Evolutionary conservation across 108 stramenopile species (phyloP), one percentile per base, ranked within the genome.

Genomic region (Epipyxis sp.): DNA sequence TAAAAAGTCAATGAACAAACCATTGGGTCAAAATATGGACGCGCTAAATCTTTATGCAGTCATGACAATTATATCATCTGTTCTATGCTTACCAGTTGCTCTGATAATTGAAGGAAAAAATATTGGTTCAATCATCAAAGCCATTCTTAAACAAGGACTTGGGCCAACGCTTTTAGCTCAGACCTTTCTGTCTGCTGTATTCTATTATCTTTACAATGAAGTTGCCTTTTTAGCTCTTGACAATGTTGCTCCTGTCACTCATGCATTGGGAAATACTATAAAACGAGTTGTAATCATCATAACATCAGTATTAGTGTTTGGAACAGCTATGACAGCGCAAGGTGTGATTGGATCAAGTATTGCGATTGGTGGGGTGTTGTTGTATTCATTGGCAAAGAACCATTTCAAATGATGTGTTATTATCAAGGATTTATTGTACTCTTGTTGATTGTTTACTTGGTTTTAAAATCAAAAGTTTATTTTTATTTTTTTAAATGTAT

Each of bases 191-290:
- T 86, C 90, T 39, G 95, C 94, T 59, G 90, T 96, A 69, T 93
- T 92, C 30, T 98, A 96, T 91, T 98, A 98, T 83, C 91, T 94
- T n/a, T 97, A 97, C 92, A 97, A 97, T 78, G 97, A 97, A 84
- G 97, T 97, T 30, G 97, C 97, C 57, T 97, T 96, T 89, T 79
- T 95, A 71, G 97, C 97, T 32, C 90, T 97, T 69, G 94, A 93
- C 78, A 92, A 92, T 79, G 94, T 94, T 41, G 77, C 79, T 68
- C 76, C 84, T 34, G 80, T 85, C 2, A 85, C 84, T 37, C 83
- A 84, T 79, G 83, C 83, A 34, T 78, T 84, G 16, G 84, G 79
- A 40, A 84, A 84, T 78, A 84, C 84, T 29, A 59, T 84, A 0
- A 84, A 84, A 76, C 79, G 84, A 27, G 84, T 84, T 20, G 81